Conservation (phyloP, 345 rosid species). For the Pugionium cornutum region DNA sequence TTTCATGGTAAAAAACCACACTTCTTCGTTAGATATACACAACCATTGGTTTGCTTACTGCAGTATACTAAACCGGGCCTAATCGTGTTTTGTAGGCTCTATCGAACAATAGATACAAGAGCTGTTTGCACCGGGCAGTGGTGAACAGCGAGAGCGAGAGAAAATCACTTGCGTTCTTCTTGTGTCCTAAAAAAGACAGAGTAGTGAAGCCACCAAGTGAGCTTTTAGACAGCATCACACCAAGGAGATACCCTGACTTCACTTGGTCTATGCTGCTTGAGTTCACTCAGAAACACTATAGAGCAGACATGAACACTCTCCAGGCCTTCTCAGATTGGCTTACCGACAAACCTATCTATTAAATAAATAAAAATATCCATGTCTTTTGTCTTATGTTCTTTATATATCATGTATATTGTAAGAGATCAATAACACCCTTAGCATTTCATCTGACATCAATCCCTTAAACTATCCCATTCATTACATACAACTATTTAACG, state of each 20-base stretch:
- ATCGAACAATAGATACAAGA: constrained; percentile 80
- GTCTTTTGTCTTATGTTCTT: not conserved
- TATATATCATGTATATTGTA: too few species aligned
- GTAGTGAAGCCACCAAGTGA: constrained; percentile 77
- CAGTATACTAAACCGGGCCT: not conserved
- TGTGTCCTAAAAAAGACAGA: constrained; percentile 79
- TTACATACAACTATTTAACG: too few species aligned
- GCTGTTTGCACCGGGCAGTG: constrained; percentile 93
- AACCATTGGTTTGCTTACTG: not conserved
- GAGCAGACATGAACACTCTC: constrained; percentile 91
- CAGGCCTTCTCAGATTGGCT: constrained; percentile 64
- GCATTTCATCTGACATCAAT: too few species aligned
- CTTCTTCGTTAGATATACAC: constrained; percentile 5
- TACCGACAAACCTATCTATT: constrained; percentile 20
- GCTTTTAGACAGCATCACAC: constrained; percentile 52
- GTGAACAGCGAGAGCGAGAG: constrained; percentile 78
- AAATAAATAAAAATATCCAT: not conserved
- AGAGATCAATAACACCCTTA: too few species aligned
- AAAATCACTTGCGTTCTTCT: constrained; percentile 93
- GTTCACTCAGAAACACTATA: constrained; percentile 82
- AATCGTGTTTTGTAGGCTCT: constrained; percentile 57
- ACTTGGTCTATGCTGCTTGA: constrained; percentile 82
- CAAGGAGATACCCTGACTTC: constrained; percentile 81
- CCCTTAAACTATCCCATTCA: too few species aligned
- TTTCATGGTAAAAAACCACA: constrained; percentile 66